Base-by-base conservation (phyloP, 495 filamentous ascomycete species). In the Coniosporium apollinis region DNA sequence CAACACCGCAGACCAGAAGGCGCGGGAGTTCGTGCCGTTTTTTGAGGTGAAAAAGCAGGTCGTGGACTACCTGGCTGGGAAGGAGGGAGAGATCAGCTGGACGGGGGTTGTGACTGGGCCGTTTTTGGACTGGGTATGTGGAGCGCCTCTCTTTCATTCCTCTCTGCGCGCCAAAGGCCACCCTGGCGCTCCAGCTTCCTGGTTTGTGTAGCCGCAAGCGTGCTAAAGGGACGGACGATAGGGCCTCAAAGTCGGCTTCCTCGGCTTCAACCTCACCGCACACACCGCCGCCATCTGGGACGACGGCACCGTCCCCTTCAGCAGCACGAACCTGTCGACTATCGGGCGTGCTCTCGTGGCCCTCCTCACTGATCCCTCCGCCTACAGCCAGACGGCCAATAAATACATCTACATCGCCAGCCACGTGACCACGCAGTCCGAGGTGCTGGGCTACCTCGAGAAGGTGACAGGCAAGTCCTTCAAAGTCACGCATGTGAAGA, bases 321-420 rank as follows among this genome's bases (percentile, higher is more conserved):
- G 52, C 6, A 24, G 56, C 9, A 66, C 56, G 30, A 69, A 57
- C 10, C 51, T 64, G 18, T 36, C 48, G 9, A 43, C 51, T 19
- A 52, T 69, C 26, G 61, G 47, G 5, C 39, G 51, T 6, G 56
- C 63, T 1, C 52, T 66, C 10, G 48, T 55, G 19, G 44, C 56
- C 18, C 48, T 60, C 13, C 48, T 74, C 5, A 28, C 51, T 28
- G 46, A 52, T n/a, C 55, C 60, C 0, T 38, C 43, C 3, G 44
- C 51, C 32, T n/a, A n/a, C n/a, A n/a, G n/a, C n/a, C n/a, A n/a
- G n/a, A 69, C 64, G 4, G 49, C 41, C n/a, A 69, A 73, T 46
- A 43, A 50, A 37, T 60, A 63, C 46, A 36, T 73, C 13, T 64
- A 56, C 42, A 48, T 71, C 26, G 50, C 59, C 10, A 61, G 56